phyloP scores from a whole-genome alignment of 2,329 filamentous ascomycete genomes.

The Paramyrothecium sp. region DNA sequence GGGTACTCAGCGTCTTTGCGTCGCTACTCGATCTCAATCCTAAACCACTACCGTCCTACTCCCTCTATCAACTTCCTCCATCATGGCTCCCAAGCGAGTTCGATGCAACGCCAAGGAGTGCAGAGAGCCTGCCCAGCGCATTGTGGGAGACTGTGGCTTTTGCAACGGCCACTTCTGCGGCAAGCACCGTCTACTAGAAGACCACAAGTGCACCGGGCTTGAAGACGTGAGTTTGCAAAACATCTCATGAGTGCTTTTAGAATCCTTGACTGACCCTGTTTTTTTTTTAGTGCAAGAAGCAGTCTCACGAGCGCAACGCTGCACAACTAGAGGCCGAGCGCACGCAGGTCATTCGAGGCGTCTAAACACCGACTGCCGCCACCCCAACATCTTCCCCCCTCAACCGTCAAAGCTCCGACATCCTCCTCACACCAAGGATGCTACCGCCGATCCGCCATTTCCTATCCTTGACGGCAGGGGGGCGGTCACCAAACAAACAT shows the following conservation, averaged over 20 bases:
- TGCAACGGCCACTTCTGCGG: conserved; percentile 93
- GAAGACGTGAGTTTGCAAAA: conserved; percentile 66
- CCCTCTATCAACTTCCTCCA: conserved; percentile 20
- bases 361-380: conserved; percentile 47
- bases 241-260: neutral
- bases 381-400: neutral
- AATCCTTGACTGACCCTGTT: conserved; percentile 4
- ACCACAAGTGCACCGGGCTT: conserved; percentile 87
- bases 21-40: neutral
- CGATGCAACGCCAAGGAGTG: conserved; percentile 89
- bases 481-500: too few relatives aligned
- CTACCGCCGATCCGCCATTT: too few relatives aligned
- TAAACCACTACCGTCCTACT: neutral
- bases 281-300: conserved; percentile 77
- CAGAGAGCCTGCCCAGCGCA: conserved; percentile 82
- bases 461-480: too few relatives aligned
- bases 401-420: neutral
- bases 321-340: conserved; percentile 89
- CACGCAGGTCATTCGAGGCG: conserved; percentile 89
- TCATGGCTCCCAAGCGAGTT: conserved; percentile 72
- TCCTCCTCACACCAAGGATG: too few relatives aligned
- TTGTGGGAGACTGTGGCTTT: conserved; percentile 95
- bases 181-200: conserved; percentile 90
- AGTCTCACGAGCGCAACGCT: conserved; percentile 90
- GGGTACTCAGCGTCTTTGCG: conserved; percentile 11